Evolutionary conservation across 2,329 filamentous ascomycete genomes (phyloP).

Genomic region (Ceratocystis papillata): DNA sequence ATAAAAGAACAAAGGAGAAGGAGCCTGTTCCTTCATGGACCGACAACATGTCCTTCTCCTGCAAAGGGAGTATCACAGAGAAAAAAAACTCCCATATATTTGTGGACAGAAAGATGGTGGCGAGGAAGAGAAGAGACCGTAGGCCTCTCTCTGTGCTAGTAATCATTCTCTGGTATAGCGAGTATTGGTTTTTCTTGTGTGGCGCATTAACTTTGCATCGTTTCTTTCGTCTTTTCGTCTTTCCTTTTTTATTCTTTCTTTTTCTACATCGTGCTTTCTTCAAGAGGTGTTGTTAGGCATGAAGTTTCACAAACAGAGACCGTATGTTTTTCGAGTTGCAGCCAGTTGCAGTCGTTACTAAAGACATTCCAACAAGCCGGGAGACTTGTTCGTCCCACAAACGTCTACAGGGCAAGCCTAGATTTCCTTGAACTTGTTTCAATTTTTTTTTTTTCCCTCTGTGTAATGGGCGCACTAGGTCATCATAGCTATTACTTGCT

Average conservation of each 20-base stretch:
- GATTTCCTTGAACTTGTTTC: too few relatives aligned
- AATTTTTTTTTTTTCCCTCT: too few relatives aligned
- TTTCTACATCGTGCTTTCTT: background rate
- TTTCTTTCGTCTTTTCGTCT: background rate
- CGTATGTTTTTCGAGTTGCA: background rate
- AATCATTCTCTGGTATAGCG: too few relatives aligned
- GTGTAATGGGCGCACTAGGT: too few relatives aligned
- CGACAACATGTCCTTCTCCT: background rate
- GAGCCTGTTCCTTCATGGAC: background rate
- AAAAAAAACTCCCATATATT: background rate
- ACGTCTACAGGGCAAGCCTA: too few relatives aligned
- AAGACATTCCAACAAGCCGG: background rate
- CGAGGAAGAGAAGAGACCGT: too few relatives aligned
- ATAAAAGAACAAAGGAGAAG: background rate
- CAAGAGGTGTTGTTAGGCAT: conserved; percentile 7
- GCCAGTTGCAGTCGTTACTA: background rate
- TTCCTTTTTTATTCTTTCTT: background rate
- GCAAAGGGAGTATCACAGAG: background rate
- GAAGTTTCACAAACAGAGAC: conserved; percentile 1
- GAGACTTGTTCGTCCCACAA: too few relatives aligned
- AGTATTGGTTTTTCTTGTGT: too few relatives aligned
- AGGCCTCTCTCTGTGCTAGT: too few relatives aligned
- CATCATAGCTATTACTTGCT: too few relatives aligned
- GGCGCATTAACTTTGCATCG: background rate
- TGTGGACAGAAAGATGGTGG: too few relatives aligned